These are phyloP conservation scores for Mucor irregularis DNA, from an alignment of 371 early-diverging fungal genomes.

Conservation along the genomic window DNA sequence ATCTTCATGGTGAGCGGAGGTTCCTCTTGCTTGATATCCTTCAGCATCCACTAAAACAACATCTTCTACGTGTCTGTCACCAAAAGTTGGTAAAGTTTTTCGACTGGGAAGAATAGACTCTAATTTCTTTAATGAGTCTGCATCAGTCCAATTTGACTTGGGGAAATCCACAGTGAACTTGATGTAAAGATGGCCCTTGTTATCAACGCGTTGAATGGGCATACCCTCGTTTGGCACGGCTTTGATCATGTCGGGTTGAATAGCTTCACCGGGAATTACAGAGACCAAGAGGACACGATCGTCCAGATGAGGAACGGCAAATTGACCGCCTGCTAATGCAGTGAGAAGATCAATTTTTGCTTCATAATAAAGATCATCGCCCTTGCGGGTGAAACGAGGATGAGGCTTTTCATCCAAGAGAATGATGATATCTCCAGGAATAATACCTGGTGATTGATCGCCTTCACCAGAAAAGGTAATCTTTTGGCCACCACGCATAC, in stretches of 20 bases:
- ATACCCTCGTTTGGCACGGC: constrained; percentile 87
- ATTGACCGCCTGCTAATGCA: constrained; percentile 92
- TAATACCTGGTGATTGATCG: constrained; percentile 77
- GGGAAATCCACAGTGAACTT: constrained; percentile 94
- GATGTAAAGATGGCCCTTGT: constrained; percentile 87
- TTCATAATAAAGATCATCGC: constrained; percentile 82
- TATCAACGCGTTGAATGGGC: constrained; percentile 89
- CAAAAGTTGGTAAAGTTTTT: constrained; percentile 39
- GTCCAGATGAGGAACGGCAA: constrained; percentile 87
- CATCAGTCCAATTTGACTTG: constrained; percentile 71
- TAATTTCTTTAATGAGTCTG: constrained; percentile 63
- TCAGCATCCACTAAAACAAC: constrained; percentile 77
- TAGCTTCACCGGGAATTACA: constrained; percentile 90
- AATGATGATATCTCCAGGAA: constrained; percentile 88
- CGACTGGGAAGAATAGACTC: constrained; percentile 70
- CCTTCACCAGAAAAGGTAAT: constrained; percentile 91
- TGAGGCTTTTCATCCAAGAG: constrained; percentile 90
- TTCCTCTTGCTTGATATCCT: constrained; percentile 46
- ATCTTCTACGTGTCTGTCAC: constrained; percentile 66
- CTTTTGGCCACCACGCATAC: constrained; percentile 95
- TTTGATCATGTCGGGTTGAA: constrained; percentile 78
- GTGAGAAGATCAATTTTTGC: constrained; percentile 89
- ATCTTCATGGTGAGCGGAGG: constrained; percentile 50
- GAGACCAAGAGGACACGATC: constrained; percentile 83
- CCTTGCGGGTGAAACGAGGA: constrained; percentile 79